phyloP scores from a whole-genome alignment of 2,329 filamentous ascomycete species.

The Fusarium pilosicola region DNA sequence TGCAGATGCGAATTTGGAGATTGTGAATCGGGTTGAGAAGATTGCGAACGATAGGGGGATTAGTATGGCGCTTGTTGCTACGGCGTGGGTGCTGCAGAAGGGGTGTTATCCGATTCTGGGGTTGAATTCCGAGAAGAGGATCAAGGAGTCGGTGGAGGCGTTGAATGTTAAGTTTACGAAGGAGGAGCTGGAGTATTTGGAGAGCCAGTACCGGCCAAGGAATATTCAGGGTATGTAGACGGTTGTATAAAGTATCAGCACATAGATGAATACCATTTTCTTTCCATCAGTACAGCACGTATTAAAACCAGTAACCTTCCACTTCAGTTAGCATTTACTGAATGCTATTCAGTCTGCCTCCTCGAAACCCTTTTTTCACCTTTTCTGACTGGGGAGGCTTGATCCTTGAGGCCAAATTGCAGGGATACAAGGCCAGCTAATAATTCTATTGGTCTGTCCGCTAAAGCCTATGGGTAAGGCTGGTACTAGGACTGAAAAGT shows the following conservation, averaged over 20 bases:
- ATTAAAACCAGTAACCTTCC: too few species aligned
- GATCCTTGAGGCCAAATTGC: too few species aligned
- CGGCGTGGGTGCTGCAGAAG: conserved; percentile 70
- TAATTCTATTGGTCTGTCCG: background rate
- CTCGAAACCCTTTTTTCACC: too few species aligned
- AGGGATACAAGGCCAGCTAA: too few species aligned
- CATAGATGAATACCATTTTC: too few species aligned
- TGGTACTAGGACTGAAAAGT: background rate
- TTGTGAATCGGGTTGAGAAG: conserved; percentile 58
- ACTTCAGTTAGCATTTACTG: too few species aligned
- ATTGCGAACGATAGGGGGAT: conserved; percentile 66
- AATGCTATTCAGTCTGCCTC: too few species aligned
- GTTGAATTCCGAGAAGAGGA: conserved; percentile 65
- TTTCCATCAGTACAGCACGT: too few species aligned
- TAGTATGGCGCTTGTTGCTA: conserved; percentile 71
- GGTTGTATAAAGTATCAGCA: too few species aligned
- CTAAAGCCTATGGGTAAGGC: background rate
- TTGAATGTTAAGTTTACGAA: conserved; percentile 60
- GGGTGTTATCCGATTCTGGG: conserved; percentile 70
- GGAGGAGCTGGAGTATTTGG: conserved; percentile 70
- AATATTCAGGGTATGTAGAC: conserved; percentile 49
- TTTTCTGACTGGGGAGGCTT: too few species aligned
- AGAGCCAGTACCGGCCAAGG: conserved; percentile 70
- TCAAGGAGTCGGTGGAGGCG: conserved; percentile 67
- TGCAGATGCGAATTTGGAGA: conserved; percentile 43